A percentile compares a stretch with the other conserved stretches of the same genome.
phyloP scores from a whole-genome alignment of 1,284 basidiomycete genomes.

The Abortiporus biennis region DNA sequence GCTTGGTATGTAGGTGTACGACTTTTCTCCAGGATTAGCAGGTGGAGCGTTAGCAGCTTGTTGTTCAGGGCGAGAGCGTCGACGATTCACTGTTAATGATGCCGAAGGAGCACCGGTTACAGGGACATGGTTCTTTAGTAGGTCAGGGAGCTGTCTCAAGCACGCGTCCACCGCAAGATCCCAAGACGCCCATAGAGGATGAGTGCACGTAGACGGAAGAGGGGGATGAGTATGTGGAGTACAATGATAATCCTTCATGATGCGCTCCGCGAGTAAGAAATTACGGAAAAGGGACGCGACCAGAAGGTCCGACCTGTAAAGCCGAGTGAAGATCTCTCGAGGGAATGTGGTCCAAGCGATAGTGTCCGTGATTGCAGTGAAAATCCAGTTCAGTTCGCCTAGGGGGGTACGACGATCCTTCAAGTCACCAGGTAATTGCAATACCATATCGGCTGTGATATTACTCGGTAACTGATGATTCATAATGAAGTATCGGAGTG shows the following conservation, averaged over 20 bases:
- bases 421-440: conserved; percentile 93
- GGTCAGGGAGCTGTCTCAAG: conserved; percentile 84
- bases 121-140: conserved; percentile 62
- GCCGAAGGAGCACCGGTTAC: conserved; percentile 24
- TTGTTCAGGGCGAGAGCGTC: conserved; percentile 22
- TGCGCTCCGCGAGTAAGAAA: conserved; percentile 93
- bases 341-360: conserved; percentile 99
- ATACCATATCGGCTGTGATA: conserved; percentile 86
- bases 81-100: conserved; percentile 24
- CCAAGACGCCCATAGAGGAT: conserved; percentile 96
- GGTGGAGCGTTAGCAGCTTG: conserved; percentile 19
- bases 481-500: conserved; percentile 90
- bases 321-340: conserved; percentile 86
- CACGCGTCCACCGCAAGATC: conserved; percentile 97
- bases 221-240: conserved; percentile 93
- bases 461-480: conserved; percentile 79
- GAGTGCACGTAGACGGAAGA: conserved; percentile 91
- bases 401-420: conserved; percentile 95
- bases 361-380: conserved; percentile 97
- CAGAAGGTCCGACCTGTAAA: conserved; percentile 94
- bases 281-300: conserved; percentile 97
- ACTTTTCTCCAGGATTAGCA: conserved; percentile 37
- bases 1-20: conserved; percentile 79
- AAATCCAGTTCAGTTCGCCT: conserved; percentile 99
- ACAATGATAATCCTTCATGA: conserved; percentile 98